Evolutionary conservation across 2,329 filamentous ascomycete genomes (phyloP).

Genomic region (Alternaria alternata): DNA sequence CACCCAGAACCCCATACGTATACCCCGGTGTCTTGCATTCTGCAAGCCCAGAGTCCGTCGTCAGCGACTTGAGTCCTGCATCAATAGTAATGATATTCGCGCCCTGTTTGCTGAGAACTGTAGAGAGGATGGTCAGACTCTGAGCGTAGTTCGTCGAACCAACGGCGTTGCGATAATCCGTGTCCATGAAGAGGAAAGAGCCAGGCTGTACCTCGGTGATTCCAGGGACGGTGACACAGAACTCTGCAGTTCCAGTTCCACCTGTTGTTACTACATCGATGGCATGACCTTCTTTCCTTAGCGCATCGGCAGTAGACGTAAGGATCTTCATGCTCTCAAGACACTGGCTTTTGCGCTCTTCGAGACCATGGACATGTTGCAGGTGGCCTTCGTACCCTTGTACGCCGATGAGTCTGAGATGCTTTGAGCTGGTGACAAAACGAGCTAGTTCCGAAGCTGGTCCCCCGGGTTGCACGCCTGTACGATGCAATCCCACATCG

Average conservation of each 20-base stretch:
- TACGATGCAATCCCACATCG: conserved; percentile 61
- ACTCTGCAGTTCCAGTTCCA: conserved; percentile 63
- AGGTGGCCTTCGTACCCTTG: conserved; percentile 64
- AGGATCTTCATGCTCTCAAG: conserved; percentile 58
- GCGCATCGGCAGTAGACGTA: conserved; percentile 53
- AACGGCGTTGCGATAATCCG: conserved; percentile 63
- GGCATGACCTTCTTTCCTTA: conserved; percentile 54
- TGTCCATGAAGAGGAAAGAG: conserved; percentile 66
- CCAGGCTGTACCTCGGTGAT: conserved; percentile 65
- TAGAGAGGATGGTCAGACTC: conserved; percentile 59
- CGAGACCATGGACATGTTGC: conserved; percentile 59
- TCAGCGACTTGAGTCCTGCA: conserved; percentile 60
- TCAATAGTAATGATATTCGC: conserved; percentile 58
- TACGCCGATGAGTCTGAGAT: conserved; percentile 58
- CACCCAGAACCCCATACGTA: conserved; percentile 56
- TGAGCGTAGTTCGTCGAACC: conserved; percentile 58
- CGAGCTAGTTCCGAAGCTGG: conserved; percentile 53
- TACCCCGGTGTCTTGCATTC: conserved; percentile 57
- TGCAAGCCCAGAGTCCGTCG: conserved; percentile 61
- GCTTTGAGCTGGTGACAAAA: conserved; percentile 48
- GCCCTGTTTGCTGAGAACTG: conserved; percentile 60
- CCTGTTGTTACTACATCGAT: conserved; percentile 62
- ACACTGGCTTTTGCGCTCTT: conserved; percentile 55
- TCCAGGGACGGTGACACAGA: conserved; percentile 60
- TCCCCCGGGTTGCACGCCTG: conserved; percentile 56